Percentiles rank a stretch among this genome's conserved stretches.
These are phyloP conservation scores for Lactifluus pinguis DNA, from an alignment of 768 basidiomycete genomes.

Conservation along the genomic window DNA sequence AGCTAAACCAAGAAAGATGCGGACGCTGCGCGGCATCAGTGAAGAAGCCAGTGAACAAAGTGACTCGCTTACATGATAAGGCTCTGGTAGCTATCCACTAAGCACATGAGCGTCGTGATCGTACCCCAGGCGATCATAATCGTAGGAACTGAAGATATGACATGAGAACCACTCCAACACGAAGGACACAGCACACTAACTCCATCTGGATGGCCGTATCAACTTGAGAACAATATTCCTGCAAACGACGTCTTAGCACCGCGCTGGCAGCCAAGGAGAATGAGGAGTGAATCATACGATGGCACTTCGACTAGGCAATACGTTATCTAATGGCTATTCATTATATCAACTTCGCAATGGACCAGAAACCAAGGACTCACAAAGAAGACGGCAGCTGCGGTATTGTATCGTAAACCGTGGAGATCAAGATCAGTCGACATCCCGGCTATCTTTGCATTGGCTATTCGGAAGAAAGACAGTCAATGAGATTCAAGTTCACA, in stretches of 20 bases:
- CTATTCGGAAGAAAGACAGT: background rate
- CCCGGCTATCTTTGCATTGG: conserved; percentile 32
- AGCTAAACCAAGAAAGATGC: conserved; percentile 38
- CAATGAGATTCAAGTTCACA: no score
- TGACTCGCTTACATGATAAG: conserved; percentile 26
- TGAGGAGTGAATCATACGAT: conserved; percentile 24
- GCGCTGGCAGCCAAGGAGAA: background rate
- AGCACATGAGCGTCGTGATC: conserved; percentile 33
- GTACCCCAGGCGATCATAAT: conserved; percentile 35
- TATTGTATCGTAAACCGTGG: conserved; percentile 29
- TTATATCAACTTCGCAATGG: background rate
- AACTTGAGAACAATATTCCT: conserved; percentile 34
- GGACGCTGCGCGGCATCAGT: conserved; percentile 23
- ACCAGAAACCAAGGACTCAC: conserved; percentile 14
- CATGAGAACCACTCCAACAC: background rate
- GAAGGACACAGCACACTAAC: conserved; percentile 20
- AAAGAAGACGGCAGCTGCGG: conserved; percentile 33
- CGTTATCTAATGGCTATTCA: conserved; percentile 21
- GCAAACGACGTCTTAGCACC: background rate
- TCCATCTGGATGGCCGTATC: conserved; percentile 29
- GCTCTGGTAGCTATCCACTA: conserved; percentile 28
- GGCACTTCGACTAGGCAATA: conserved; percentile 33
- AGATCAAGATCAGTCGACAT: conserved; percentile 33
- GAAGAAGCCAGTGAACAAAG: background rate
- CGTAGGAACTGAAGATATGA: conserved; percentile 27